phyloP scores from a whole-genome alignment of 495 filamentous ascomycete genomes.

The Margaritispora aquatica region DNA sequence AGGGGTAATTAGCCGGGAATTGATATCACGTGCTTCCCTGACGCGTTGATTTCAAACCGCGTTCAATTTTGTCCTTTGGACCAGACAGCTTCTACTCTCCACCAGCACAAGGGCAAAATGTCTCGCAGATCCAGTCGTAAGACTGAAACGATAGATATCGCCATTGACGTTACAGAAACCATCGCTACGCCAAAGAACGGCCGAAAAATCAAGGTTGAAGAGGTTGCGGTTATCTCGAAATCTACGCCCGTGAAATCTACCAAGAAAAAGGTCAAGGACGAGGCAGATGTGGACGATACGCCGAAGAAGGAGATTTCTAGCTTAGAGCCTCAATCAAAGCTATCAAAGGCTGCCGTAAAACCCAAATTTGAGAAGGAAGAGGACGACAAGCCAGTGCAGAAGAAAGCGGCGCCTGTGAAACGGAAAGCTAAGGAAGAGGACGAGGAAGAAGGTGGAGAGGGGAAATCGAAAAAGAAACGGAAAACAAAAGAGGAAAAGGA shows the following conservation, averaged over 20 bases:
- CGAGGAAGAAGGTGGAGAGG: slow-evolving; percentile 15
- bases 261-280: slow-evolving; percentile 13
- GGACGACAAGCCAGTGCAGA: slow-evolving; percentile 1
- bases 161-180: neutral
- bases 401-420: slow-evolving; percentile 13
- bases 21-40: neutral
- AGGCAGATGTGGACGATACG: neutral
- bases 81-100: neutral
- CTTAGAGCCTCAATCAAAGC: neutral
- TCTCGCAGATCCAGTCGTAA: slow-evolving; percentile 18
- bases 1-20: neutral
- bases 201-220: slow-evolving; percentile 11
- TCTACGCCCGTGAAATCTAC: neutral
- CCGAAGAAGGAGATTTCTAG: neutral
- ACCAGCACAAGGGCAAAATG: slow-evolving; percentile 12
- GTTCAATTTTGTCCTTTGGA: no score
- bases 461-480: slow-evolving; percentile 20
- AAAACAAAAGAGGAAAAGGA: slow-evolving; percentile 27
- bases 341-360: neutral
- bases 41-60: neutral
- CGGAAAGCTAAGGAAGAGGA: slow-evolving; percentile 17
- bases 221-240: neutral
- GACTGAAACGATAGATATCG: neutral
- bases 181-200: slow-evolving; percentile 12
- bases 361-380: neutral